Evolutionary conservation across 2,329 filamentous ascomycete genomes (phyloP).

Genomic region (Apiospora kogelbergensis): DNA sequence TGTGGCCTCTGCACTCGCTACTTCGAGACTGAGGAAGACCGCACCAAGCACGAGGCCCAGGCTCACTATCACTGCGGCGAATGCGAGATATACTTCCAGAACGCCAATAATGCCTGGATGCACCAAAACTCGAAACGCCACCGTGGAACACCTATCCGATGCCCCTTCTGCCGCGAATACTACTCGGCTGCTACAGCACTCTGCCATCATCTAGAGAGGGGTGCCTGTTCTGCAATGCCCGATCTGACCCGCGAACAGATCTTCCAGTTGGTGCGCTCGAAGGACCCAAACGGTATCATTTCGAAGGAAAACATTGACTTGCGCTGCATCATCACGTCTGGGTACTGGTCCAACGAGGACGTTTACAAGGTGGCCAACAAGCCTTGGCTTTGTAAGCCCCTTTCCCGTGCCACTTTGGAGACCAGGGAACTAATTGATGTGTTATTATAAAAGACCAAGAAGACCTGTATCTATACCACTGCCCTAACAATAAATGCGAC

Average conservation of each 20-base stretch:
- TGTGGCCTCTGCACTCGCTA: conserved; percentile 28
- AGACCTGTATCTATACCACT: conserved; percentile 43
- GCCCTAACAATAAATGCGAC: conserved; percentile 34
- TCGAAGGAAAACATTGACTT: conserved; percentile 52
- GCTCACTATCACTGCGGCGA: conserved; percentile 33
- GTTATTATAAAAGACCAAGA: conserved; percentile 31
- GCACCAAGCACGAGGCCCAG: conserved; percentile 27
- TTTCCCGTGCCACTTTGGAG: not conserved
- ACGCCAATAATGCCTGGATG: conserved; percentile 31
- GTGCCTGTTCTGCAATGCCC: conserved; percentile 47
- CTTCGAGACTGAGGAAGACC: conserved; percentile 16
- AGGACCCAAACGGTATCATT: conserved; percentile 49
- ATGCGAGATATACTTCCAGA: conserved; percentile 34
- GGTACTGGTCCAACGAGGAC: conserved; percentile 40
- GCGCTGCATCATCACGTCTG: conserved; percentile 34
- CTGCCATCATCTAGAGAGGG: conserved; percentile 55
- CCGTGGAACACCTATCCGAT: conserved; percentile 41
- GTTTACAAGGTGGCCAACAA: conserved; percentile 47
- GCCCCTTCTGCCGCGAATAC: conserved; percentile 52
- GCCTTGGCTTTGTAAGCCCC: conserved; percentile 37
- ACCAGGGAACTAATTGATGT: not conserved
- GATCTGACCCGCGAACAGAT: conserved; percentile 48
- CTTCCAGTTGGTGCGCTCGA: conserved; percentile 41
- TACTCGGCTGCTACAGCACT: conserved; percentile 54
- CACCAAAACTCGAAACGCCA: conserved; percentile 56